Evolutionary conservation across 257 asterid genomes (phyloP), one percentile per base, ranked within the genome.

Genomic region (Orobanche coerulescens): DNA sequence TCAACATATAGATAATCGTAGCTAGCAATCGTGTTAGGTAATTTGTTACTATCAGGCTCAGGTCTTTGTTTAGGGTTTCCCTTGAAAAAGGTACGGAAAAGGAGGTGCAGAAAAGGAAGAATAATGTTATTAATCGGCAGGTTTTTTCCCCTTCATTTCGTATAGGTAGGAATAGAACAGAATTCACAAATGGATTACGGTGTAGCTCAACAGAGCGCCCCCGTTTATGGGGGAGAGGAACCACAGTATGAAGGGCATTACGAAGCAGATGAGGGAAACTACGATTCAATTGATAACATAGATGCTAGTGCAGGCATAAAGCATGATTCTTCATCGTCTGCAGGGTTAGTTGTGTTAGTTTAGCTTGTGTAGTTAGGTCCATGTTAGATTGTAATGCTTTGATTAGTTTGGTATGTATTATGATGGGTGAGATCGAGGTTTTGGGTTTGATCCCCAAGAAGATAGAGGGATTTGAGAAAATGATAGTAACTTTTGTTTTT

Each of bases 321-420:
- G 95, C 87, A 83, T 66, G 96, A 91, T 82, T 88, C 95, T 48
- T 85, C 95, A 48, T 85, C 95, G 77, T 82, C 94, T 61, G 95
- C 95, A 79, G 97, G 98, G 98, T 92, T 92, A 92, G 98, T 91
- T 82, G 84, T 81, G 85, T 68, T 79, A 79, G 84, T 79, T 79
- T 82, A 82, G 87, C 55, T 80, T 82, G 79, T 71, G 79, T 74
- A 64, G 73, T 37, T 69, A 63, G 79, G 82, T 71, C 73, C 68
- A 63, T 82, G 76, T 65, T 70, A 77, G 77, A 72, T 77, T 75
- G 58, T 57, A 66, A 62, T 76, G 73, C 56, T 73, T 64, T 73
- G 71, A 15, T 77, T 72, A 63, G 78, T 63, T 75, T 72, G 68
- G 77, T 55, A 67, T 73, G 66, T 77, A 61, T 65, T 68, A 62